A percentile compares a stretch with the other conserved stretches of the same genome.
phyloP scores from a whole-genome alignment of 768 basidiomycete genomes.

The Gymnopilus dilepis region DNA sequence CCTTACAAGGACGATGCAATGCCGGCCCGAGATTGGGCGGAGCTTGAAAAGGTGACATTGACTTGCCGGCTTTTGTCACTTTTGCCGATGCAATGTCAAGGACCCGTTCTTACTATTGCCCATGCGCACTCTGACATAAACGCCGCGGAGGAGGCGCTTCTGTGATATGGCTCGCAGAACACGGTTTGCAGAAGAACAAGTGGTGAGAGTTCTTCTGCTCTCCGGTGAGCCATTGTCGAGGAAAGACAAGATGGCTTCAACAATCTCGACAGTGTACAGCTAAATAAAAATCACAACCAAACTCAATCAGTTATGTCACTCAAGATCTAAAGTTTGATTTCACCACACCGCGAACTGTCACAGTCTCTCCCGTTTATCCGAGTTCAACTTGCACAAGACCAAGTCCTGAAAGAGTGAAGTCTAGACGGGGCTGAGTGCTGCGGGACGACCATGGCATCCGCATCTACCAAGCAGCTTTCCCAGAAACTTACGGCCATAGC shows the following conservation, averaged over 20 bases:
- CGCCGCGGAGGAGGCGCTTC: no score
- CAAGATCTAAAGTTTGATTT: no score
- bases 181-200: no score
- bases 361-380: constrained; percentile 2
- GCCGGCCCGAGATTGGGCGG: background rate
- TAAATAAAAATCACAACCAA: no score
- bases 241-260: no score
- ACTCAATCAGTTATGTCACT: no score
- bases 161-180: no score
- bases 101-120: no score
- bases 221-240: no score
- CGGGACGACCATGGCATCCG: constrained; percentile 21
- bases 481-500: constrained; percentile 62
- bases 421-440: background rate
- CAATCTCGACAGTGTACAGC: no score
- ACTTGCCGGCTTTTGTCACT: background rate
- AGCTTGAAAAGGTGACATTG: background rate
- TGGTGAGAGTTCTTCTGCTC: no score
- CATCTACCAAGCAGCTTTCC: constrained; percentile 36
- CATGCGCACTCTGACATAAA: background rate
- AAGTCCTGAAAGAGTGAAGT: background rate
- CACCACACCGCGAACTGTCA: constrained; percentile 12
- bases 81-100: constrained; percentile 1
- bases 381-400: constrained; percentile 2
- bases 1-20: no score